Evolutionary conservation across 805 yeast species (phyloP).

Genomic region (Candida odintsovae): DNA sequence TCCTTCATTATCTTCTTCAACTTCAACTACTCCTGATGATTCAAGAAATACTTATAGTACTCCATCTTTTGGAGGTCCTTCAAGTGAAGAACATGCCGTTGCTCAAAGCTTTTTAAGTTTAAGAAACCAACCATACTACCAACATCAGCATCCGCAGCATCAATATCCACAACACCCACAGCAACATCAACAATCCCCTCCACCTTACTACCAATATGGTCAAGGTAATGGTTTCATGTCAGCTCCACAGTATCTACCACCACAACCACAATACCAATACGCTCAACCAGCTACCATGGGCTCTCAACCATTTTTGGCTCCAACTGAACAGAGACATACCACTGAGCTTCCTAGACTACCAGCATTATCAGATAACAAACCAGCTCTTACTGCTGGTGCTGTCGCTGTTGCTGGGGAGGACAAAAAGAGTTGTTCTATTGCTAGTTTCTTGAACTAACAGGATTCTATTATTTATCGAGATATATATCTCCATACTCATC

Average conservation of each 20-base stretch:
- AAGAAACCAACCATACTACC: conserved; percentile 22
- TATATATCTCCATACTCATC: not conserved
- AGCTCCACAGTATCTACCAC: conserved; percentile 5
- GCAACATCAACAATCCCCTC: conserved; percentile 1
- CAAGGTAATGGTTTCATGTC: not conserved
- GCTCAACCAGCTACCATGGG: conserved; percentile 3
- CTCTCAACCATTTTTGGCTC: not conserved
- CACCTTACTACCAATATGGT: not conserved
- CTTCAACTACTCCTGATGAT: conserved; percentile 12
- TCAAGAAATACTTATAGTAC: conserved; percentile 5
- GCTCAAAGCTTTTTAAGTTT: conserved; percentile 22
- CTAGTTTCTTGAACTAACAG: conserved; percentile 15
- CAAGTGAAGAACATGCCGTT: conserved; percentile 22
- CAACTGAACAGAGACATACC: not conserved
- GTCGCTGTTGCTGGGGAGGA: conserved; percentile 1
- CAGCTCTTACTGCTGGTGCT: not conserved
- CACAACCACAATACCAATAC: conserved; percentile 11
- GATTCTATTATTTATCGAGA: not conserved
- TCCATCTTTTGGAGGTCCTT: not conserved
- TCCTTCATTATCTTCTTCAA: conserved; percentile 5
- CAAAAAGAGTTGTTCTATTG: conserved; percentile 16
- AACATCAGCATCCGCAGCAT: conserved; percentile 12
- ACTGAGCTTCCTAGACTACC: conserved; percentile 1
- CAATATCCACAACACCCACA: conserved; percentile 2
- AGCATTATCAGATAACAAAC: not conserved